Percentiles rank a stretch among this genome's conserved stretches.
phyloP scores from a whole-genome alignment of 192 early-diverging fungal genomes.

The Paraglomus brasilianum region DNA sequence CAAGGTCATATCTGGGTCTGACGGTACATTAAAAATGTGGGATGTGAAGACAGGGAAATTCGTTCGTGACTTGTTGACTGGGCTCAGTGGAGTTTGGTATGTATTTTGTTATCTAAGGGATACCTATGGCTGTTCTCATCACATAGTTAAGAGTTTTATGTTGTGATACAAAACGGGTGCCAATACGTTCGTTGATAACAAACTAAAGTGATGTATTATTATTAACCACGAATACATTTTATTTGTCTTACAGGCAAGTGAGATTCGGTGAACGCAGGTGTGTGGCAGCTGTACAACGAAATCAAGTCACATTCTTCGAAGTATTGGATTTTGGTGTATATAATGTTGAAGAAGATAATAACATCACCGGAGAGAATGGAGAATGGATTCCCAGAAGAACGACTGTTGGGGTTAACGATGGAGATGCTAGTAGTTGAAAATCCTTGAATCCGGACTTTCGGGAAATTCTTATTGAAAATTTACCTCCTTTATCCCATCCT shows the following conservation, averaged over 20 bases:
- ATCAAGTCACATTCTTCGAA: constrained; percentile 71
- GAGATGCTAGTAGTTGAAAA: neutral
- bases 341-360: constrained; percentile 53
- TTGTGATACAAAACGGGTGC: too few relatives aligned
- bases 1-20: constrained; percentile 93
- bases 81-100: constrained; percentile 85
- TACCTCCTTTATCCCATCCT: too few relatives aligned
- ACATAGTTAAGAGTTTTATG: too few relatives aligned
- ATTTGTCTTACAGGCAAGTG: constrained; percentile 51
- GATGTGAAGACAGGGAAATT: constrained; percentile 86
- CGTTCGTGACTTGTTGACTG: constrained; percentile 77
- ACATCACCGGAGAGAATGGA: constrained; percentile 15
- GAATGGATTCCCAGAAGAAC: constrained; percentile 17
- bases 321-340: constrained; percentile 76
- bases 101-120: neutral
- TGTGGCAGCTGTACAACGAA: constrained; percentile 74
- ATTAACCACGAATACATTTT: too few relatives aligned
- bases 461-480: too few relatives aligned
- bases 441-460: too few relatives aligned
- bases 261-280: constrained; percentile 86
- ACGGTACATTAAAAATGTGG: constrained; percentile 95
- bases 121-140: too few relatives aligned
- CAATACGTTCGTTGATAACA: too few relatives aligned
- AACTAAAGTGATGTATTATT: too few relatives aligned
- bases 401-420: neutral